Evolutionary conservation across 306 rosid species (phyloP).

Genomic region (Cicer arietinum): DNA sequence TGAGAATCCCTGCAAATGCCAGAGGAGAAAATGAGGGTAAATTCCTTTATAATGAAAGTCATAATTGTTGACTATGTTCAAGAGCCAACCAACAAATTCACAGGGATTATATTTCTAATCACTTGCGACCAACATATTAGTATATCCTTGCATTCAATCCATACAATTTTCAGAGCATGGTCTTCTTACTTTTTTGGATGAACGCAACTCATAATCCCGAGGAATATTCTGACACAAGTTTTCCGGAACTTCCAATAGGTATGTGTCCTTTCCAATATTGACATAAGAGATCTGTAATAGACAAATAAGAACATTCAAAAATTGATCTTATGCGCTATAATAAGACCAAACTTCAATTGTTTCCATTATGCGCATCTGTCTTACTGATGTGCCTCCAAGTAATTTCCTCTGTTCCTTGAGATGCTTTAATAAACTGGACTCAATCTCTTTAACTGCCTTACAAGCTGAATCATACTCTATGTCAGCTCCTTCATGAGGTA

Average conservation of each 20-base stretch:
- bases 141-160: slow-evolving; percentile 23
- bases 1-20: slow-evolving; percentile 77
- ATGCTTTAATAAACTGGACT: slow-evolving; percentile 60
- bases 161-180: slow-evolving; percentile 9
- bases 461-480: slow-evolving; percentile 81
- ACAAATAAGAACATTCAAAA: slow-evolving; percentile 40
- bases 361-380: slow-evolving; percentile 44
- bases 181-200: slow-evolving; percentile 75
- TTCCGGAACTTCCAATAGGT: slow-evolving; percentile 93
- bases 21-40: slow-evolving; percentile 39
- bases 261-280: slow-evolving; percentile 79
- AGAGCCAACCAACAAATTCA: slow-evolving; percentile 15
- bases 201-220: slow-evolving; percentile 74
- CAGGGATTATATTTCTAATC: slow-evolving; percentile 7
- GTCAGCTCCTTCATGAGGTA: slow-evolving; percentile 89
- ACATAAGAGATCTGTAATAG: slow-evolving; percentile 73
- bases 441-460: slow-evolving; percentile 68
- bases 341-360: slow-evolving; percentile 35
- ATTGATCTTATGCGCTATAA: slow-evolving; percentile 11
- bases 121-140: slow-evolving; percentile 13
- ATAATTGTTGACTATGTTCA: slow-evolving; percentile 13
- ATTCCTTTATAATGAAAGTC: slow-evolving; percentile 17
- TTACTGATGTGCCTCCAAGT: slow-evolving; percentile 70
- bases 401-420: slow-evolving; percentile 74
- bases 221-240: slow-evolving; percentile 60